Percentiles rank a stretch among this genome's conserved stretches.
phyloP scores from a whole-genome alignment of 164 flowering plant genomes.

The Echeveria elegans region DNA sequence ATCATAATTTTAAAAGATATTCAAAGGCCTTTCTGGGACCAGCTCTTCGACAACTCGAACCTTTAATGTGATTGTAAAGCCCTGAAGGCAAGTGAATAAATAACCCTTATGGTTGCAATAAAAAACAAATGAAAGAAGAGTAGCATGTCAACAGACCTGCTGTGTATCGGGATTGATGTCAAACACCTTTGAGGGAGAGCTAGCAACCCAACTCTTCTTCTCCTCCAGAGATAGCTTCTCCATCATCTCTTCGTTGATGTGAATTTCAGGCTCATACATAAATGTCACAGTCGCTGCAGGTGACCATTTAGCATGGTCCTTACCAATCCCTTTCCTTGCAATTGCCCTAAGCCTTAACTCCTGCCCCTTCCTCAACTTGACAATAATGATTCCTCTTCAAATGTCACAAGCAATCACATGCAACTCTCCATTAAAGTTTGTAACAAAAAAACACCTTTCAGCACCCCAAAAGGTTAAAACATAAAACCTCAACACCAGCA shows the following conservation, averaged over 20 bases:
- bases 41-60: too few species aligned
- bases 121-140: too few species aligned
- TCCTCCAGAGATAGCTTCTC: constrained; percentile 67
- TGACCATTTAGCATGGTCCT: constrained; percentile 98
- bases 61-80: too few species aligned
- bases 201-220: constrained; percentile 63
- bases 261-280: constrained; percentile 89
- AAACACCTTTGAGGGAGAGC: constrained; percentile 91
- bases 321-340: constrained; percentile 94
- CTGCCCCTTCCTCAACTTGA: constrained; percentile 89
- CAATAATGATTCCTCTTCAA: constrained; percentile 83
- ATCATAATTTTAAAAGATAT: too few species aligned
- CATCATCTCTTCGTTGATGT: constrained; percentile 87
- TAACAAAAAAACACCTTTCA: too few species aligned
- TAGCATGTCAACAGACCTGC: constrained; percentile 45
- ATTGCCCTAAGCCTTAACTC: constrained; percentile 87
- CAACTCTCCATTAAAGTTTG: too few species aligned
- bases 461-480: too few species aligned
- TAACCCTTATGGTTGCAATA: too few species aligned
- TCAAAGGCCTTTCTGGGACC: too few species aligned
- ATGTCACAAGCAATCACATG: not conserved
- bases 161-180: constrained; percentile 63
- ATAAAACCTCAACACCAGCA: not conserved
- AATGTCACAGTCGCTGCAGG: constrained; percentile 98
- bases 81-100: too few species aligned